Percentiles rank a stretch among this genome's conserved stretches.
phyloP scores from a whole-genome alignment of 1,139 yeast genomes.

The Saccharomyces hybrid region DNA sequence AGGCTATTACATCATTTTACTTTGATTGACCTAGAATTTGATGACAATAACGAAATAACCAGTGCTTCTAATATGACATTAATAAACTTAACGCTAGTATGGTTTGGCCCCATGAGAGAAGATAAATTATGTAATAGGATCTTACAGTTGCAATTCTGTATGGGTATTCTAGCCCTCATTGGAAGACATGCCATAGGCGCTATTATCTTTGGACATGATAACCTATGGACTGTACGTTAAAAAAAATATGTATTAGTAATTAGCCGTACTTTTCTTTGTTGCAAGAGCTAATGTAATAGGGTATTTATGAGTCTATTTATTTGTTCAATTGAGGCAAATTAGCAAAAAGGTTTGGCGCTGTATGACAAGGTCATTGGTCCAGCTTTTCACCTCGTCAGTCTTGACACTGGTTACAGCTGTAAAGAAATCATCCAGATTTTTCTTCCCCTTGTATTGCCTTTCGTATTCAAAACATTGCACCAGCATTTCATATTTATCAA shows the following conservation, averaged over 20 bases:
- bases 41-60: slow-evolving; percentile 20
- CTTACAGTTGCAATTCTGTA: slow-evolving; percentile 50
- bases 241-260: background rate
- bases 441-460: slow-evolving; percentile 47
- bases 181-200: slow-evolving; percentile 83
- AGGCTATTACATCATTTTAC: slow-evolving; percentile 33
- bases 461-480: slow-evolving; percentile 90
- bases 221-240: slow-evolving; percentile 38
- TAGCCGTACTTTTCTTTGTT: background rate
- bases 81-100: slow-evolving; percentile 71
- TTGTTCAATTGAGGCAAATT: background rate
- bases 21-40: slow-evolving; percentile 39
- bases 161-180: slow-evolving; percentile 61
- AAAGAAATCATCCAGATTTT: slow-evolving; percentile 63
- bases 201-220: slow-evolving; percentile 82
- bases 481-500: slow-evolving; percentile 88
- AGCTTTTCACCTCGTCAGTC: slow-evolving; percentile 59
- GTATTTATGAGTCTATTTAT: slow-evolving; percentile 1
- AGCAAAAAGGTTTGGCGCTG: slow-evolving; percentile 43
- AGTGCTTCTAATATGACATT: slow-evolving; percentile 78
- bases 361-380: slow-evolving; percentile 60
- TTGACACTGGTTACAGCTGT: slow-evolving; percentile 56
- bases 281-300: background rate
- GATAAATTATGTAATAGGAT: slow-evolving; percentile 59
- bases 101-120: slow-evolving; percentile 87